Evolutionary conservation across 768 basidiomycete species (phyloP).

Genomic region (Agrocybe pediades): DNA sequence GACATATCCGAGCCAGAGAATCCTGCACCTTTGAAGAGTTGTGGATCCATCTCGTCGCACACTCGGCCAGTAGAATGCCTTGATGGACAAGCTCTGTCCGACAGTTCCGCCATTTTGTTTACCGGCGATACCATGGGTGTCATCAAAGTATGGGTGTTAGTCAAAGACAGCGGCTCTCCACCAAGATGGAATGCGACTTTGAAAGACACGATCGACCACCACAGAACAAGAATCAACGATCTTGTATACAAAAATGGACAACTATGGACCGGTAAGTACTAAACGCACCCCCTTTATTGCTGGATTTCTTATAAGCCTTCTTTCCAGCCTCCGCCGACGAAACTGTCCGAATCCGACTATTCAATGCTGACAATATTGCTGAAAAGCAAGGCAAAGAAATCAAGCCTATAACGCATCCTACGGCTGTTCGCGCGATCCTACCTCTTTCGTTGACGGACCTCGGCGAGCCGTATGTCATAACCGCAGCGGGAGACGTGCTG

Average conservation of each 20-base stretch:
- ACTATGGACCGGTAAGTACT: slow-evolving; percentile 82
- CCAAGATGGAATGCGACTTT: slow-evolving; percentile 54
- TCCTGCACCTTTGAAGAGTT: slow-evolving; percentile 44
- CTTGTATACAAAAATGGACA: slow-evolving; percentile 64
- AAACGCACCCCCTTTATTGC: no score
- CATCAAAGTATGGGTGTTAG: slow-evolving; percentile 79
- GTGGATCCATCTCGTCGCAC: slow-evolving; percentile 80
- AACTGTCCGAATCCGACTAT: slow-evolving; percentile 65
- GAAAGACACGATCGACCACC: slow-evolving; percentile 61
- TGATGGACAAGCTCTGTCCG: slow-evolving; percentile 51
- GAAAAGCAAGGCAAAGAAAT: slow-evolving; percentile 32
- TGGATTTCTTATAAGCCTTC: neutral
- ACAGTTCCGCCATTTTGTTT: slow-evolving; percentile 57
- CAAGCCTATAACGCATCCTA: slow-evolving; percentile 60
- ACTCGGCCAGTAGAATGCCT: slow-evolving; percentile 86
- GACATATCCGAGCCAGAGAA: slow-evolving; percentile 54
- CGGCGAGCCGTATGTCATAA: slow-evolving; percentile 75
- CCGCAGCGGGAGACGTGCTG: slow-evolving; percentile 83
- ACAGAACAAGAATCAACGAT: slow-evolving; percentile 85
- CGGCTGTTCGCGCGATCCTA: slow-evolving; percentile 72
- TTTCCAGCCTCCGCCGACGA: slow-evolving; percentile 84
- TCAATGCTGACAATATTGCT: slow-evolving; percentile 30
- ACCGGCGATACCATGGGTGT: slow-evolving; percentile 93
- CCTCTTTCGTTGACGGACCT: slow-evolving; percentile 65
- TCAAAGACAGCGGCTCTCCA: slow-evolving; percentile 33